Evolutionary conservation across 2,329 filamentous ascomycete genomes (phyloP).

Genomic region (Colletotrichum eremochloae): DNA sequence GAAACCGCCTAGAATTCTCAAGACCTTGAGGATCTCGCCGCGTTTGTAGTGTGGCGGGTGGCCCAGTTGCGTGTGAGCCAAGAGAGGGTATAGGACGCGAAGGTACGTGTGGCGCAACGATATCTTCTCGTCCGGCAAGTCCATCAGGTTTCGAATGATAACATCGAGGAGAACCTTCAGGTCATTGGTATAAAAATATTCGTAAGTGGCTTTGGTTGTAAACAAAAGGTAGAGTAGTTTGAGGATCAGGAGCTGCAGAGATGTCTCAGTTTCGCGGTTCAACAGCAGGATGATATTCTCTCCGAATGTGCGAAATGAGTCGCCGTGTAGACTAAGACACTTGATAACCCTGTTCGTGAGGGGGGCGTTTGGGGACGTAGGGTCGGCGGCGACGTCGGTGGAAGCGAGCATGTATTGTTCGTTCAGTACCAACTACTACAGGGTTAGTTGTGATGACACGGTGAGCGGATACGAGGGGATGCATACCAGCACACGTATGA

Average conservation of each 20-base stretch:
- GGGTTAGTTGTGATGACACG: slow-evolving; percentile 23
- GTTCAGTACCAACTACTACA: slow-evolving; percentile 86
- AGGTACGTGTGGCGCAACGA: slow-evolving; percentile 92
- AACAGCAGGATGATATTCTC: slow-evolving; percentile 96
- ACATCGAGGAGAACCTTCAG: slow-evolving; percentile 94
- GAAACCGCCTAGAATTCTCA: slow-evolving; percentile 77
- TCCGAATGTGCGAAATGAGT: slow-evolving; percentile 91
- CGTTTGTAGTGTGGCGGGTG: slow-evolving; percentile 92
- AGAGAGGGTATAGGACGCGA: slow-evolving; percentile 88
- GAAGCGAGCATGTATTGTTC: slow-evolving; percentile 95
- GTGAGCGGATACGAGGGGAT: slow-evolving; percentile 4
- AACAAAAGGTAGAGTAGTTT: slow-evolving; percentile 97
- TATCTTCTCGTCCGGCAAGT: slow-evolving; percentile 86
- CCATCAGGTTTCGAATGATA: slow-evolving; percentile 95
- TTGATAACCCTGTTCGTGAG: slow-evolving; percentile 96
- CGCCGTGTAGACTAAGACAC: slow-evolving; percentile 83
- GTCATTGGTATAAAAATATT: slow-evolving; percentile 99
- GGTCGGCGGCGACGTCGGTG: slow-evolving; percentile 63
- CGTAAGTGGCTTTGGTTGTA: slow-evolving; percentile 89
- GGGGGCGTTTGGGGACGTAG: slow-evolving; percentile 59
- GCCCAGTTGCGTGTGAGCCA: slow-evolving; percentile 91
- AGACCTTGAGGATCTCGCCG: slow-evolving; percentile 82
- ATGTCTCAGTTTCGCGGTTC: slow-evolving; percentile 95
- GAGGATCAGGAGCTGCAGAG: slow-evolving; percentile 93
- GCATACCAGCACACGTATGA: slow-evolving; percentile 90